Evolutionary conservation across 108 stramenopile genomes (phyloP).

Genomic region (Epipyxis sp.): DNA sequence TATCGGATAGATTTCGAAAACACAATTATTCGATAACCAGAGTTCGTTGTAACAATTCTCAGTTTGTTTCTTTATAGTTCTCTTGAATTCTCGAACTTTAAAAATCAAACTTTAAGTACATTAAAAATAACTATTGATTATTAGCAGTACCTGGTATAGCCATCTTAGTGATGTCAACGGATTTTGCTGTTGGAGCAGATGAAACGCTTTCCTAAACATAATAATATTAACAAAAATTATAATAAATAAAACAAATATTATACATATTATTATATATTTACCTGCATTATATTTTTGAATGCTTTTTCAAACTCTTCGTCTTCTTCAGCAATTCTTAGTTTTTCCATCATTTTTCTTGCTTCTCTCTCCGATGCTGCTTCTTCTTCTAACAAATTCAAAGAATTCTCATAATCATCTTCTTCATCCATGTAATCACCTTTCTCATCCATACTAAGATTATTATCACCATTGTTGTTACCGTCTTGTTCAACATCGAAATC

Average conservation of each 20-base stretch:
- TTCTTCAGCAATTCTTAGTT: slow-evolving; percentile 24
- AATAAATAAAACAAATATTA: no score
- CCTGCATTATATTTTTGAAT: slow-evolving; percentile 22
- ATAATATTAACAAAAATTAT: no score
- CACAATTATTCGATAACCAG: no score
- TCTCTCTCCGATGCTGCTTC: background rate
- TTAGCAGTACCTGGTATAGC: slow-evolving; percentile 11
- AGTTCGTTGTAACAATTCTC: no score
- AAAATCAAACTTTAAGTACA: no score
- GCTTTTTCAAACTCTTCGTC: slow-evolving; percentile 30
- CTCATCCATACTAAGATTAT: background rate
- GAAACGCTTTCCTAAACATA: slow-evolving; percentile 22
- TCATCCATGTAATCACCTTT: slow-evolving; percentile 14
- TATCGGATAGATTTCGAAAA: no score
- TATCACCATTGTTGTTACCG: background rate
- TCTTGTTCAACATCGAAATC: slow-evolving; percentile 22
- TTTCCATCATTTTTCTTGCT: background rate
- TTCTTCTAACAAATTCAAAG: background rate
- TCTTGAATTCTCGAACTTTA: no score
- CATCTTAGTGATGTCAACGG: background rate
- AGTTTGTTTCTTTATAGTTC: no score
- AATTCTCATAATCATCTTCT: slow-evolving; percentile 24
- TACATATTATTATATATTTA: no score
- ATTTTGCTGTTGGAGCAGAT: background rate
- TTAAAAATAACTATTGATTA: no score